Conservation (phyloP, 495 filamentous ascomycete species). For the Entonaema liquescens region DNA sequence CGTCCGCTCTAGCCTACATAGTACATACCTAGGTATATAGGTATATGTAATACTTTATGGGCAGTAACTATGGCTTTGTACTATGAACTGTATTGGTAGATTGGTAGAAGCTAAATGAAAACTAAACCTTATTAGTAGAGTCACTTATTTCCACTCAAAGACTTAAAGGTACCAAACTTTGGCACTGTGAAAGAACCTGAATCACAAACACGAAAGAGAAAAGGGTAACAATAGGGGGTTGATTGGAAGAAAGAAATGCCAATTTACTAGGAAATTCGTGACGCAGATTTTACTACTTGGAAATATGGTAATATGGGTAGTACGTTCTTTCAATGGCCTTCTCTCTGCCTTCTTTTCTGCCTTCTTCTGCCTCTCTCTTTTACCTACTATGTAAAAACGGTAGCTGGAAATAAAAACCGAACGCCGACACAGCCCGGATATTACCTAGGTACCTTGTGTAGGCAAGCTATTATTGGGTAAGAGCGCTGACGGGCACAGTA, state of each 20-base stretch:
- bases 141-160: conserved; percentile 33
- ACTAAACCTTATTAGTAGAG: conserved; percentile 39
- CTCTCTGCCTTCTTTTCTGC: not conserved
- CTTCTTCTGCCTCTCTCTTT: conserved; percentile 2
- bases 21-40: not conserved
- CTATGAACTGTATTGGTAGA: not conserved
- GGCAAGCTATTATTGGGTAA: not conserved
- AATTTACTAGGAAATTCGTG: not conserved
- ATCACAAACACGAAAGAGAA: conserved; percentile 9
- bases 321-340: not conserved
- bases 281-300: not conserved
- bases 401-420: conserved; percentile 21
- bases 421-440: conserved; percentile 20
- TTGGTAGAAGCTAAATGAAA: not conserved
- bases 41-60: not conserved
- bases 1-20: conserved; percentile 11
- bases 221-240: conserved; percentile 10
- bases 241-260: conserved; percentile 15
- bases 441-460: not conserved
- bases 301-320: not conserved
- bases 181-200: conserved; percentile 37
- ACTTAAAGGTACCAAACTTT: not conserved
- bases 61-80: not conserved
- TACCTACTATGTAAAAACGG: not conserved
- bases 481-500: conserved; percentile 14